These are phyloP conservation scores for Paraglomus occultum DNA, from an alignment of 192 early-diverging fungal genomes.

Conservation along the genomic window DNA sequence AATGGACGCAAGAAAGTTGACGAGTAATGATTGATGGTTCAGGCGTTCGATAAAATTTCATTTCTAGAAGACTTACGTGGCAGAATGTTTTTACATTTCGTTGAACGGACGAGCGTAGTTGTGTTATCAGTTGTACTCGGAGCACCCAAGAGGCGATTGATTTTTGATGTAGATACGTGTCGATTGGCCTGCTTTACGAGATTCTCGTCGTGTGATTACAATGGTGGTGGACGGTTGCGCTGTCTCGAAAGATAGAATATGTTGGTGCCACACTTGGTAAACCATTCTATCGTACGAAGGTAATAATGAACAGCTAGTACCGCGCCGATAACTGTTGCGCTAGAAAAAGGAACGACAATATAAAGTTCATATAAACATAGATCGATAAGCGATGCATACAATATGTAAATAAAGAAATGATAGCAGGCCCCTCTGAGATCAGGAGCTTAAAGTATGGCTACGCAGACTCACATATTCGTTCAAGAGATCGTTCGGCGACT, in stretches of 20 bases:
- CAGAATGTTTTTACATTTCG: too few species aligned
- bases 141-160: constrained; percentile 1
- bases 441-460: neutral
- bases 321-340: too few species aligned
- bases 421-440: neutral
- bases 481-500: too few species aligned
- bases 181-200: too few species aligned
- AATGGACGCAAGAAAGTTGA: too few species aligned
- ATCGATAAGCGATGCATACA: constrained; percentile 15
- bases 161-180: too few species aligned
- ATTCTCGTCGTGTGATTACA: neutral
- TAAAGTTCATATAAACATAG: too few species aligned
- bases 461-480: constrained; percentile 17
- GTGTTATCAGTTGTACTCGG: neutral
- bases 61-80: too few species aligned
- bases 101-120: too few species aligned
- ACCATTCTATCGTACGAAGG: neutral
- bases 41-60: too few species aligned
- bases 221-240: neutral
- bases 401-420: constrained; percentile 11
- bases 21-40: too few species aligned
- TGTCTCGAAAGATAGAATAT: constrained; percentile 2
- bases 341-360: too few species aligned
- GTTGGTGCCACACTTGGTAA: neutral
- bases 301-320: neutral